A percentile compares a stretch with the other conserved stretches of the same genome.
Evolutionary conservation across 1,284 basidiomycete genomes (phyloP).

Genomic region (Ceratobasidium sp.): DNA sequence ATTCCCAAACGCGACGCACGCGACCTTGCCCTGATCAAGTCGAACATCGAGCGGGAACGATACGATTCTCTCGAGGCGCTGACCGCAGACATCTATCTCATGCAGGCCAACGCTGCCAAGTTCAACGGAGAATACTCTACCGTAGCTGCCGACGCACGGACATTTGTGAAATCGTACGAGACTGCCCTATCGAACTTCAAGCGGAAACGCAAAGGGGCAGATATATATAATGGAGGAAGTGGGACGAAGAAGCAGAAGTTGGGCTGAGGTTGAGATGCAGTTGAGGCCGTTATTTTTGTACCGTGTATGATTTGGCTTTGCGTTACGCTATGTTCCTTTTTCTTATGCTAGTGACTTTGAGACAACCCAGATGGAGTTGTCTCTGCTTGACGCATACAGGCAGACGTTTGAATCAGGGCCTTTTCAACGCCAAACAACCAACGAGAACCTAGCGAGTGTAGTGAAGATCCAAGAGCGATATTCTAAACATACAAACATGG

Average conservation of each 20-base stretch:
- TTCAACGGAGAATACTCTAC: constrained; percentile 87
- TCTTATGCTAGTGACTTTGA: no score
- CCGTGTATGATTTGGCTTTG: not conserved
- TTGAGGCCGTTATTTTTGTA: not conserved
- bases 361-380: no score
- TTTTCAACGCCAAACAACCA: no score
- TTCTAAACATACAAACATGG: no score
- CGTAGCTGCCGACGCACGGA: constrained; percentile 63
- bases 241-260: constrained; percentile 44
- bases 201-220: constrained; percentile 44
- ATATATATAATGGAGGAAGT: not conserved
- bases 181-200: constrained; percentile 43
- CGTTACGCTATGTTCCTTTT: constrained; percentile 1
- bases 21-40: constrained; percentile 84
- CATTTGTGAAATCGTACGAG: constrained; percentile 53
- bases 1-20: constrained; percentile 87
- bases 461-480: no score
- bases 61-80: constrained; percentile 82
- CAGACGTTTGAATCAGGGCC: no score
- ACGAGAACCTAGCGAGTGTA: no score
- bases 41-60: constrained; percentile 83
- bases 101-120: constrained; percentile 84
- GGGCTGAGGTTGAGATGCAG: constrained; percentile 29
- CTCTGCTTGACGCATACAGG: no score
- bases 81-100: constrained; percentile 83